Evolutionary conservation across 192 early-diverging fungal genomes (phyloP).

Genomic region (Coemansia sp.): DNA sequence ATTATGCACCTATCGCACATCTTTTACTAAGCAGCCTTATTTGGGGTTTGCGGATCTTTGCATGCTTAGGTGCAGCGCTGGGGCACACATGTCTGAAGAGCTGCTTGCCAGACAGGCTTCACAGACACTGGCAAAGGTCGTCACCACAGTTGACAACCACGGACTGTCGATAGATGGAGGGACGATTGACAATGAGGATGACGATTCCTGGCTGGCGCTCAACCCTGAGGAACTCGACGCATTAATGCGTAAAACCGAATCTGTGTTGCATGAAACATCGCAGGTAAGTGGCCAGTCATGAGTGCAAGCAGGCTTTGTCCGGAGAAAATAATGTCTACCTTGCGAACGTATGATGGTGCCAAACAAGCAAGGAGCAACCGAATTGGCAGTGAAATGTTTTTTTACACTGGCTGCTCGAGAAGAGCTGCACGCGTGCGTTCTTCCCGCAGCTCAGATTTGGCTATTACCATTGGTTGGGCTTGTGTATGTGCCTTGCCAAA

Average conservation of each 20-base stretch:
- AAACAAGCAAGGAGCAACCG: background rate
- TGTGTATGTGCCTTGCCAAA: conserved; percentile 1
- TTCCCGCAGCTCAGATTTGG: conserved; percentile 38
- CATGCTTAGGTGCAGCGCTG: conserved; percentile 18
- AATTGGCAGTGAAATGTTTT: background rate
- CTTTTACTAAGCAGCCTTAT: conserved; percentile 2
- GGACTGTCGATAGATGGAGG: conserved; percentile 2
- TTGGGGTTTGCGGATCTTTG: conserved; percentile 14
- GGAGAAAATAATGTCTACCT: background rate
- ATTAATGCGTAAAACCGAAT: conserved; percentile 48
- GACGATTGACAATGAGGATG: conserved; percentile 26
- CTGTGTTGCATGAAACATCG: conserved; percentile 30
- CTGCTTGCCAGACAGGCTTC: conserved; percentile 15
- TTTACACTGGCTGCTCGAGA: conserved; percentile 8
- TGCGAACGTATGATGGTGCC: background rate
- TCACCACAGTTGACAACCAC: conserved; percentile 1
- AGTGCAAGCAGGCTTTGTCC: background rate
- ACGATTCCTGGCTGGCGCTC: conserved; percentile 52
- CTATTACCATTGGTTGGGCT: conserved; percentile 29
- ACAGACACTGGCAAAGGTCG: conserved; percentile 8
- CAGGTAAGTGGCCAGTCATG: conserved; percentile 27
- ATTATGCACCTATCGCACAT: conserved; percentile 9
- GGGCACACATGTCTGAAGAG: conserved; percentile 15
- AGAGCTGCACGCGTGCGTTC: conserved; percentile 20
- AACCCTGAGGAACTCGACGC: conserved; percentile 41